Evolutionary conservation across 2,329 filamentous ascomycete species (phyloP), one percentile per base, ranked within the genome.

Genomic region (Pyrenochaeta sp.): DNA sequence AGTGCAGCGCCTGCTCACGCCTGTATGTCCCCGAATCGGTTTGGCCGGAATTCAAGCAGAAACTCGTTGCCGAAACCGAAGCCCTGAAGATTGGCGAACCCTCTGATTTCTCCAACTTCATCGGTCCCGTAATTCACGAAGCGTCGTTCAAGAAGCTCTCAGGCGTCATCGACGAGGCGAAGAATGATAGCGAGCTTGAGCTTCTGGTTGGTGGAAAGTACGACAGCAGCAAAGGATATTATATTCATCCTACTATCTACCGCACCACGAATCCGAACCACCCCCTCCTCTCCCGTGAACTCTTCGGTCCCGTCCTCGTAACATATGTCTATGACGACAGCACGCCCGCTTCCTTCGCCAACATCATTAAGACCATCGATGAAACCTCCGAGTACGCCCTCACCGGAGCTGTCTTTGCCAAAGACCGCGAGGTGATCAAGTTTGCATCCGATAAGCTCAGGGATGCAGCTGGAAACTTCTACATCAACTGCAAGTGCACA

Each of bases 71-170:
- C n/a, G 90, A 94, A 78, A 89, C 88, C 7, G 81, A 88, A 71
- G 85, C 86, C 58, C 84, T 96, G 50, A 89, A 88, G 69, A 82
- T 93, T 51, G 92, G 92, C 54, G 82, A 84, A 54, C 90, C 91
- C 1, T 85, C 86, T 36, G 81, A 91, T 45, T 89, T 91, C 72
- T 81, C 85, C 68, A 92, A 93, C 82, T 96, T 96, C 81, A 88
- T 93, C 71, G 92, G 92, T 9, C 92, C 92, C 24, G 92, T 96
- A 57, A 96, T 96, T 77, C 92, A 96, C 81, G 85, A 88, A 64
- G 85, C 83, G 10, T 91, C 90, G 10, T 96, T 96, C 84, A 87
- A 92, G 77, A 94, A 93, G 79, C 85, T 96, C 2, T 84, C 86
- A 0, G 83, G 84, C 22, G 90, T 89, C 52, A 96, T 96, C 64